Conservation (phyloP, 352 stramenopile species). For the Discostella stelligera region DNA sequence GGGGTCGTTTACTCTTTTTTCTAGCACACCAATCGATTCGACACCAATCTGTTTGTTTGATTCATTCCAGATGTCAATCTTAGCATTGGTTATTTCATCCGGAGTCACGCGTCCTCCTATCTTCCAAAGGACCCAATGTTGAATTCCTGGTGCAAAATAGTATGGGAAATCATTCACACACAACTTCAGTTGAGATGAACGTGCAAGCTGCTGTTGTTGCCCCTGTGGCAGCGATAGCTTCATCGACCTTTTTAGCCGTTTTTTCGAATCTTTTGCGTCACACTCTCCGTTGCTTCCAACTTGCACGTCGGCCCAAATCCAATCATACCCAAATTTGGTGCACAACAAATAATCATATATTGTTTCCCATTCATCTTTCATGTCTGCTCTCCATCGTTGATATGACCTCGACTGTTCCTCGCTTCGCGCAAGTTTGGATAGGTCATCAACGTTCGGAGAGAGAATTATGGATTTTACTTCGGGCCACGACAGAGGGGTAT, state of each 20-base stretch:
- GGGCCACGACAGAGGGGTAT: conserved; percentile 43
- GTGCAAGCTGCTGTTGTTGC: conserved; percentile 5
- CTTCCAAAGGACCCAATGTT: conserved; percentile 63
- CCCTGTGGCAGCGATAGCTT: conserved; percentile 27
- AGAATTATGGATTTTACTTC: conserved; percentile 57
- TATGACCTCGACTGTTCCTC: conserved; percentile 48
- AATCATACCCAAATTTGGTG: conserved; percentile 47
- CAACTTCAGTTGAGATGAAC: conserved; percentile 17
- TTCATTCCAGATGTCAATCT: conserved; percentile 37
- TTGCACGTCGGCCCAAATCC: not conserved
- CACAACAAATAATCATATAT: conserved; percentile 68
- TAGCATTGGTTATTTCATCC: conserved; percentile 45
- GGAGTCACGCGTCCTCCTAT: conserved; percentile 35
- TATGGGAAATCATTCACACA: conserved; percentile 61
- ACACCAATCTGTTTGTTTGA: not conserved
- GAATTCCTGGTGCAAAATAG: conserved; percentile 40
- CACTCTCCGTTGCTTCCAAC: not conserved
- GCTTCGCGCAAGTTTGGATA: conserved; percentile 58
- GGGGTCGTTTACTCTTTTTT: conserved; percentile 21
- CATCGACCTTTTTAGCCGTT: conserved; percentile 22
- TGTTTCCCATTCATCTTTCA: conserved; percentile 54
- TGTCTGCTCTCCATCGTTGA: conserved; percentile 39
- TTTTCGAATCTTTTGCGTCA: not conserved
- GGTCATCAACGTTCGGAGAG: conserved; percentile 28
- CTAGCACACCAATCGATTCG: not conserved